Base-by-base conservation (phyloP, 2,329 filamentous ascomycete genomes). In the Eutypella sp. region DNA sequence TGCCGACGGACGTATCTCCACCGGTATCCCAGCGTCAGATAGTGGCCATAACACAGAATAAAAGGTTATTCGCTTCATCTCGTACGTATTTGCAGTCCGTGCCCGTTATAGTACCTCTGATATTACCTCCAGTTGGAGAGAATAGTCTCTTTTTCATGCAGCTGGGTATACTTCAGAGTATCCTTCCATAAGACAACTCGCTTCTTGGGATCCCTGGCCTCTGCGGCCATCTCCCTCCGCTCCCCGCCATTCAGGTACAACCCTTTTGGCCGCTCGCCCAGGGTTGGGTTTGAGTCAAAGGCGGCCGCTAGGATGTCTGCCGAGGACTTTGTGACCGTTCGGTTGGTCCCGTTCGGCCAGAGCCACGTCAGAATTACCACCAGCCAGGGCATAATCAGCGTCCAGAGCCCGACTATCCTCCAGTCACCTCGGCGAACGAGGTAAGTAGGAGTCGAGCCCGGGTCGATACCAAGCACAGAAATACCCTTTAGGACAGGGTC, bases 61-160 rank as follows among this genome's bases (percentile, higher is more conserved):
- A n/a, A n/a, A n/a, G n/a, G n/a, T n/a, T n/a, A n/a, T n/a, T n/a
- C n/a, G n/a, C n/a, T n/a, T n/a, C n/a, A n/a, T n/a, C n/a, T n/a
- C n/a, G n/a, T n/a, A n/a, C n/a, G n/a, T n/a, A n/a, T n/a, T n/a
- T n/a, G n/a, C n/a, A n/a, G n/a, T n/a, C n/a, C n/a, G n/a, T n/a
- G n/a, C n/a, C n/a, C n/a, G n/a, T n/a, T n/a, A n/a, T n/a, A n/a
- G n/a, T n/a, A n/a, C n/a, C n/a, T n/a, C n/a, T n/a, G n/a, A n/a
- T n/a, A n/a, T 45, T n/a, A 45, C 13, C 10, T 45, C 43, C 43
- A 41, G 18, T 45, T 23, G 15, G 20, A 18, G 25, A 45, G 43
- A 13, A 20, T 20, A 23, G 43, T 45, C 13, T 45, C 38, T 6
- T 40, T 16, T 9, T 24, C n/a, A n/a, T 25, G 29, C 10, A 46